Evolutionary conservation across 2,329 filamentous ascomycete genomes (phyloP), one percentile per base, ranked within the genome.

Genomic region (Pochonia chlamydosporia): DNA sequence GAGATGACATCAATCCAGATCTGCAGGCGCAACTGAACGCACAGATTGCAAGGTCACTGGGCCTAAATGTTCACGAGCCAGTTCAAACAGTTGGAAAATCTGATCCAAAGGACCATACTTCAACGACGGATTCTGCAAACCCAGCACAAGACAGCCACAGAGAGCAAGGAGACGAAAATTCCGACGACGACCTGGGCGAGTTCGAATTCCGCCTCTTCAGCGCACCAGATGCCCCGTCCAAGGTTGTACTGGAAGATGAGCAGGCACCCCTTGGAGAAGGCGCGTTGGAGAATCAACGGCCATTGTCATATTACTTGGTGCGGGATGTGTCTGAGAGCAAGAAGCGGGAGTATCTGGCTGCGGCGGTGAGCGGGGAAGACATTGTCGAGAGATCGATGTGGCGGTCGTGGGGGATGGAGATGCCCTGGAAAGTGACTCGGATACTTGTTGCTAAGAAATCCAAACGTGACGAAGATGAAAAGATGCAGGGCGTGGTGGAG

Each of bases 181-280:
- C 52, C 9, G 51, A 59, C 7, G 54, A 47, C 16, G 67, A 72
- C 41, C 16, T 36, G 10, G 51, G 48, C 44, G 71, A 72, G 44
- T 82, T 81, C 53, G 70, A 74, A 46, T 84, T 84, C 57, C 70
- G 76, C 8, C 70, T 84, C 24, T 84, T 84, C 58, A 71, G 72
- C 51, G 67, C 68, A 39, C 63, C 72, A 16, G 63, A 62, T 5
- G 63, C 69, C 3, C 61, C 66, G 2, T 68, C 70, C 44, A 81
- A 74, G 49, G 71, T 84, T 16, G 62, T 81, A 2, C 65, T 84
- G 16, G 64, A 69, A 18, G 63, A 70, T 31, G 68, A 74, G 23
- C 63, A 65, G 2, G 66, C 61, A n/a, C 59, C 55, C 8, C 48
- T 56, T 3, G 67, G 68, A 7, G 60, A 67, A 11, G 72, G 71